A percentile compares a stretch with the other conserved stretches of the same genome.
Evolutionary conservation across 2,329 filamentous ascomycete species (phyloP).

Genomic region (Emmonsiellopsis sp.): DNA sequence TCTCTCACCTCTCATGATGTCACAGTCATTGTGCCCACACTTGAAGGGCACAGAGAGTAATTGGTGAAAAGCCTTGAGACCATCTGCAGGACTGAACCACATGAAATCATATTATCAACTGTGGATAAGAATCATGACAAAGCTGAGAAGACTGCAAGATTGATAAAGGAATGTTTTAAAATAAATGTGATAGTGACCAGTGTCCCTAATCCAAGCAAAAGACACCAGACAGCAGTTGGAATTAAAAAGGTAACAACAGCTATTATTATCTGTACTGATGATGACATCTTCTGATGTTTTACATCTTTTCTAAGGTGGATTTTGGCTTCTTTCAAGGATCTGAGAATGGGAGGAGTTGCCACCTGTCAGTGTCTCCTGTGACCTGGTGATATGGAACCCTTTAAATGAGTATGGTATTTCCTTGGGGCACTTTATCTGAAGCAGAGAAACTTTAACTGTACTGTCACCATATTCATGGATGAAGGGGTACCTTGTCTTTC

Average conservation of each 20-base stretch:
- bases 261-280: slow-evolving; percentile 79
- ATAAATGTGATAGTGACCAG: slow-evolving; percentile 59
- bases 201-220: slow-evolving; percentile 75
- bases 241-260: slow-evolving; percentile 66
- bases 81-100: slow-evolving; percentile 39
- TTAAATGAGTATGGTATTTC: slow-evolving; percentile 64
- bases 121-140: slow-evolving; percentile 62
- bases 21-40: slow-evolving; percentile 83
- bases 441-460: slow-evolving; percentile 83
- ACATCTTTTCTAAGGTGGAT: slow-evolving; percentile 76
- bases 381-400: slow-evolving; percentile 40
- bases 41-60: slow-evolving; percentile 70
- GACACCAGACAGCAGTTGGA: slow-evolving; percentile 74
- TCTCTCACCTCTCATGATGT: slow-evolving; percentile 65
- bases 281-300: slow-evolving; percentile 82
- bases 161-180: slow-evolving; percentile 39
- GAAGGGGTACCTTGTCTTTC: slow-evolving; percentile 85
- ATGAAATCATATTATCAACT: slow-evolving; percentile 67
- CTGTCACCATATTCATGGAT: slow-evolving; percentile 79
- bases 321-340: slow-evolving; percentile 74
- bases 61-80: slow-evolving; percentile 60
- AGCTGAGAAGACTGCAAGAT: slow-evolving; percentile 46
- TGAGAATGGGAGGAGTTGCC: slow-evolving; percentile 67
- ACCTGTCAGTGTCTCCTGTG: slow-evolving; percentile 73
- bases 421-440: slow-evolving; percentile 78